Base-by-base conservation (phyloP, 169 alveolate genomes). In the Eimeria zaria region DNA sequence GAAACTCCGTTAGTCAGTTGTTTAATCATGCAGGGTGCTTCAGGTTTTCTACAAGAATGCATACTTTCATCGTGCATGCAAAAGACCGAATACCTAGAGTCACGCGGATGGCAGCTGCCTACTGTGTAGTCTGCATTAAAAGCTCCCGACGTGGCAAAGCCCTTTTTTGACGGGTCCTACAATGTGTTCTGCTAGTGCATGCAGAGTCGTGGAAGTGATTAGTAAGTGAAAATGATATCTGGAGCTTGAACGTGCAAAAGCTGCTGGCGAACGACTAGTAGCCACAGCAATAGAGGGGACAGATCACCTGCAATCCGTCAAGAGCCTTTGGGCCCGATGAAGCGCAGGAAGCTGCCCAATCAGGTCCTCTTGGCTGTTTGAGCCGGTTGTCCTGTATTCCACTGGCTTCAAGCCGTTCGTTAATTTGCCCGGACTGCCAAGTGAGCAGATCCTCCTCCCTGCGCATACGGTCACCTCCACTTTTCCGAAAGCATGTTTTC, bases 391-490 rank as follows among this genome's bases (percentile, higher is more conserved):
- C 93, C 20, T 87, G 51, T 48, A 87, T 62, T 24, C 81, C 46
- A 24, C 51, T 60, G 41, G 93, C 93, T 60, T 87, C 93, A 62
- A 87, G 44, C n/a, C 93, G 58, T 48, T 87, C 93, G 46, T 87
- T 58, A 24, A 87, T 48, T 48, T 87, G 93, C 41, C 93, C 93
- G 1, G 93, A 87, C n/a, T 87, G 93, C 93, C 93, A 87, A 41
- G 81, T 60, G 24, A 87, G 93, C 44, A 87, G 93, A 16, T 60
- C 93, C 33, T 87, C 93, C 73, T 87, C 93, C 93, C 93, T 87
- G 83, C 20, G 48, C 24, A 41, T 55, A 55, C 48, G 14, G 69
- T 46, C 64, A 80, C 46, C 89, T 46, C 4, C 89, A 80, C 20
- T 69, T 4, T 20, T 20, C n/a, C 83, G 39, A 39, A 39, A 16